A percentile compares a stretch with the other conserved stretches of the same genome.
Conservation (phyloP, 2,329 filamentous ascomycete species). For the Colletotrichum incanum region DNA sequence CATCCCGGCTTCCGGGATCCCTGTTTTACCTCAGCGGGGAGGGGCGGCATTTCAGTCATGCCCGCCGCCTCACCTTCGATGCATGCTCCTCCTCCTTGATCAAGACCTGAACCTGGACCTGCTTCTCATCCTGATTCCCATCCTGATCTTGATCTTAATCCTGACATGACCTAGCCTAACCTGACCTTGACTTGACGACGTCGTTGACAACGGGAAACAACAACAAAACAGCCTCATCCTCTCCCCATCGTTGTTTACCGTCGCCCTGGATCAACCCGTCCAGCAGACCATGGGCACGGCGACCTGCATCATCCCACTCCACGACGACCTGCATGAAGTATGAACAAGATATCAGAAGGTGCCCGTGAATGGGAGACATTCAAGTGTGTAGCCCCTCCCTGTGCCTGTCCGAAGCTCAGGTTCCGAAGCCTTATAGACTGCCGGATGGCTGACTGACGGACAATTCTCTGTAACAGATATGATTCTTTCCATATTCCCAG, state of each 20-base stretch:
- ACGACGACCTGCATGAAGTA: constrained; percentile 38
- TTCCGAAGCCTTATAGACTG: background rate
- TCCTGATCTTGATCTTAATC: constrained; percentile 5
- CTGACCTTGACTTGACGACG: constrained; percentile 23
- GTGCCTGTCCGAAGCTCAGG: background rate
- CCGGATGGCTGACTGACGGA: constrained; percentile 11
- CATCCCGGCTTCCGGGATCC: constrained; percentile 36
- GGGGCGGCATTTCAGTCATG: constrained; percentile 43
- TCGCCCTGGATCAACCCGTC: constrained; percentile 4
- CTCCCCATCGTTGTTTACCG: background rate
- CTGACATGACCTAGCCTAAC: background rate
- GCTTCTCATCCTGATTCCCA: constrained; percentile 7
- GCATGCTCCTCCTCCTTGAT: constrained; percentile 27
- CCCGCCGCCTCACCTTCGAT: constrained; percentile 37
- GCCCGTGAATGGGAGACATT: constrained; percentile 52
- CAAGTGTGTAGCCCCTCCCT: constrained; percentile 44
- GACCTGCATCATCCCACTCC: constrained; percentile 28
- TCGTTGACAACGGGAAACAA: background rate
- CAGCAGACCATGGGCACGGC: constrained; percentile 38
- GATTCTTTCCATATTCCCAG: constrained; percentile 42
- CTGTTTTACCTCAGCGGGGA: constrained; percentile 37
- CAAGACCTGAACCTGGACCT: constrained; percentile 1
- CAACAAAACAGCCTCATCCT: background rate
- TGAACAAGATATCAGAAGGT: constrained; percentile 47
- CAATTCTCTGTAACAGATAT: constrained; percentile 30